phyloP scores from a whole-genome alignment of 441 rosid species.

The Euphorbia schlechtendalii region DNA sequence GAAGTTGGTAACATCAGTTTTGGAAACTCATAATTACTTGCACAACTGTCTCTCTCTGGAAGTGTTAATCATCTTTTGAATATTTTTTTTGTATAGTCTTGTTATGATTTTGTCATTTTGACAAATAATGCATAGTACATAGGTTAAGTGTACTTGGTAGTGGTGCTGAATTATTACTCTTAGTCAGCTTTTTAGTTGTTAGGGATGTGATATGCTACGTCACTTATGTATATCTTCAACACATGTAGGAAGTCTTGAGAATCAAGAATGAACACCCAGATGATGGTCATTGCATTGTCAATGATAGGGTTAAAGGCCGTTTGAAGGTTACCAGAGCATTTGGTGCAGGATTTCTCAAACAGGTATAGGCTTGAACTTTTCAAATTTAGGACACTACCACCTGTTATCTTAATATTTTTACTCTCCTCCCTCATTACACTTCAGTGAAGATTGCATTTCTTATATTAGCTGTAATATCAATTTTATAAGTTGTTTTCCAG shows the following conservation, averaged over 20 bases:
- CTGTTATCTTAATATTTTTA: background rate
- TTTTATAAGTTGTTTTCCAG: background rate
- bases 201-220: constrained; percentile 1
- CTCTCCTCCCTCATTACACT: background rate
- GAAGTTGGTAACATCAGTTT: background rate
- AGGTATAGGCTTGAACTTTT: constrained; percentile 34
- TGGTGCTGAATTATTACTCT: background rate
- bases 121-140: background rate
- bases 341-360: constrained; percentile 95
- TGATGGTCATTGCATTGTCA: constrained; percentile 86
- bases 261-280: constrained; percentile 94
- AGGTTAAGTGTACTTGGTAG: background rate
- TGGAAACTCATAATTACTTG: background rate
- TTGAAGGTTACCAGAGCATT: constrained; percentile 96
- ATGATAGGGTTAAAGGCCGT: constrained; percentile 94
- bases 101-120: background rate
- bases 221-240: constrained; percentile 9
- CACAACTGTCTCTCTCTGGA: background rate
- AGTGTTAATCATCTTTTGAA: background rate
- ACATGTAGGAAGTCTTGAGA: constrained; percentile 77
- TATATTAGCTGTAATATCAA: background rate
- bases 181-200: background rate
- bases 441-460: background rate
- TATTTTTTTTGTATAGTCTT: background rate
- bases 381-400: background rate